Base-by-base conservation (phyloP, 1,139 yeast genomes). In the Sugiyamaella japonica region DNA sequence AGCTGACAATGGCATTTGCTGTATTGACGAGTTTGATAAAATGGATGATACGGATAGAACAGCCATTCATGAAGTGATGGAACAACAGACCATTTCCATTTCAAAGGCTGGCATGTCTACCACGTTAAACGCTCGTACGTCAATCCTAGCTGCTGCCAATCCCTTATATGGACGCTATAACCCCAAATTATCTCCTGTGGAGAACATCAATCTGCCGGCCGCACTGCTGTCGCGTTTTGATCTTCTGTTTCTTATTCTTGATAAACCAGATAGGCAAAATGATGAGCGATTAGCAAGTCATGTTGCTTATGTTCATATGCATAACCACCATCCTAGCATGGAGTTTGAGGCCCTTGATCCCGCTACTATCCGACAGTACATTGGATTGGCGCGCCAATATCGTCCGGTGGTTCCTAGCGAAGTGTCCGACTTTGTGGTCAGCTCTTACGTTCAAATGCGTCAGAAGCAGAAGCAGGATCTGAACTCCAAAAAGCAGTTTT, bases 21-120 rank as follows among this genome's bases (percentile, higher is more conserved):
- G 99, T 73, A 93, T 93, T 69, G 99, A 93, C 81, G 99, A 93
- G 76, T 93, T 93, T 70, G 99, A 93, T 73, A 93, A 93, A 75
- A 95, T 95, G 99, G 98, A 91, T 69, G 99, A 95, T 70, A 75
- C 81, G 58, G 99, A 95, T 72, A 81, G 99, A 70, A 93, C 99
- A 0, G 98, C 99, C 3, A 95, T 95, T 68, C 99, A 93, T 73
- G 99, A 93, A 77, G 99, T 95, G 44, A 95, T 95, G 99, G 99
- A 95, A 76, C 99, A 95, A 71, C 99, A 95, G 73, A 95, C 99
- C 1, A 93, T 95, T 59, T 89, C 97, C 31, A 95, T 95, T 58
- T 88, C 98, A 47, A 95, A 95, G 72, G 99, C 99, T 2, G 99
- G 99, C 63, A 93, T 95, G 63, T 89, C 95, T 61, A 95, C 99